phyloP scores from a whole-genome alignment of 2,329 filamentous ascomycete species.

The Penicillium sp. region DNA sequence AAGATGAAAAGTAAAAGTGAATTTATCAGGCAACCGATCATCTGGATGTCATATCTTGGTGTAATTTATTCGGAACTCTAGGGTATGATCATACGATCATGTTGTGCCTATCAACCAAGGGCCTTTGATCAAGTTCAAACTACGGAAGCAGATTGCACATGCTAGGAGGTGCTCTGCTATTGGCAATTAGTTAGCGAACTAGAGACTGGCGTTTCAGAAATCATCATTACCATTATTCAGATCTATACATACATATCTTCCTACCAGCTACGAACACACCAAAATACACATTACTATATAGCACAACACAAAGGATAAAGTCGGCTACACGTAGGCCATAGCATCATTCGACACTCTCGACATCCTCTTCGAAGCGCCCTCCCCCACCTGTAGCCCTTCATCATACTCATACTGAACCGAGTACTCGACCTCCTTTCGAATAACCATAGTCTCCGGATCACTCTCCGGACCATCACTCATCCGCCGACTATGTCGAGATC shows the following conservation, averaged over 20 bases:
- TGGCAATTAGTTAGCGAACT: too few relatives aligned
- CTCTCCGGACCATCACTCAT: slow-evolving; percentile 10
- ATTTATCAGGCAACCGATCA: too few relatives aligned
- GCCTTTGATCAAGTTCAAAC: background rate
- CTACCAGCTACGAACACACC: background rate
- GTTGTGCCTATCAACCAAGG: too few relatives aligned
- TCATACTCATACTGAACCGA: slow-evolving; percentile 26
- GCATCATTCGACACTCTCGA: slow-evolving; percentile 12
- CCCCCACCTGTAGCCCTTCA: slow-evolving; percentile 14
- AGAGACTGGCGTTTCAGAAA: too few relatives aligned
- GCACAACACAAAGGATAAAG: background rate
- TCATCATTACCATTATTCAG: too few relatives aligned
- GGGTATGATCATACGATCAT: too few relatives aligned
- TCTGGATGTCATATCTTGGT: too few relatives aligned
- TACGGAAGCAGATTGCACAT: background rate
- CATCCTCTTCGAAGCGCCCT: slow-evolving; percentile 4
- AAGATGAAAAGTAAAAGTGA: too few relatives aligned
- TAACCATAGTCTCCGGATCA: slow-evolving; percentile 27
- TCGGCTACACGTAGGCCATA: slow-evolving; percentile 15
- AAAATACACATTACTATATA: background rate
- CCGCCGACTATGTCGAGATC: slow-evolving; percentile 4
- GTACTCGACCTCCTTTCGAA: slow-evolving; percentile 32
- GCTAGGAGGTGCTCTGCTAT: too few relatives aligned
- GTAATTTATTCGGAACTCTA: too few relatives aligned
- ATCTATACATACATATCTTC: too few relatives aligned